Conservation (phyloP, 1,284 basidiomycete species). For the Fomitopsis palustris region DNA sequence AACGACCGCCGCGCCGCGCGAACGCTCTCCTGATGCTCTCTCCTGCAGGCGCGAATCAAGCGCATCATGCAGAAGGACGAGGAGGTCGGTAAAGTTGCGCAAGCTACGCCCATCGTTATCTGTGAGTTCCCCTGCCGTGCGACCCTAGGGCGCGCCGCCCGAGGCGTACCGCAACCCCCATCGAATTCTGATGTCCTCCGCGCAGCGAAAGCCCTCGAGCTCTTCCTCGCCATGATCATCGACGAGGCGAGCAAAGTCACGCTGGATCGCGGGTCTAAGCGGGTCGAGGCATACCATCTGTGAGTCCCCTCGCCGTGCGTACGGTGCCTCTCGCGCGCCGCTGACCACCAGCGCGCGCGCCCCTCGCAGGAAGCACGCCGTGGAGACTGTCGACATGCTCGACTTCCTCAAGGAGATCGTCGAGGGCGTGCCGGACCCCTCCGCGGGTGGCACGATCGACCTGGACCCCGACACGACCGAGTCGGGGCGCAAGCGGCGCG, state of each 20-base stretch:
- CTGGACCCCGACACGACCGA: constrained; percentile 58
- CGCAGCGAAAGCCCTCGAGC: constrained; percentile 92
- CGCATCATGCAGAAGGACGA: constrained; percentile 99
- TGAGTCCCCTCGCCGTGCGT: constrained; percentile 42
- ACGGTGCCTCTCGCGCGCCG: neutral
- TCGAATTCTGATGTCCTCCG: neutral
- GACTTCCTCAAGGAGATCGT: constrained; percentile 97
- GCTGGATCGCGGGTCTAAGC: constrained; percentile 76
- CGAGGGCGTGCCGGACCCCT: constrained; percentile 86
- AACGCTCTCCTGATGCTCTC: neutral
- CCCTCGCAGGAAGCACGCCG: constrained; percentile 92
- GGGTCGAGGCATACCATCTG: constrained; percentile 94
- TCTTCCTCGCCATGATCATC: constrained; percentile 88
- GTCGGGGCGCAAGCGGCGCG: constrained; percentile 48
- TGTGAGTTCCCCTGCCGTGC: constrained; percentile 65
- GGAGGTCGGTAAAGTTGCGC: constrained; percentile 98
- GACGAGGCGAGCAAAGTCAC: constrained; percentile 86
- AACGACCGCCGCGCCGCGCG: neutral
- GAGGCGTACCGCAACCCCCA: no score
- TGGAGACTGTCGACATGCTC: constrained; percentile 85
- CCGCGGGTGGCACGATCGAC: constrained; percentile 73
- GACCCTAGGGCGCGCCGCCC: neutral
- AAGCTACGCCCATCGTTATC: constrained; percentile 95
- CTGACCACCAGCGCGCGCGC: no score
- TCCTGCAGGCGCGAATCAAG: constrained; percentile 87